Evolutionary conservation across 2,329 filamentous ascomycete genomes (phyloP), one percentile per base, ranked within the genome.

Genomic region (Chrysosporium keratinophilum): DNA sequence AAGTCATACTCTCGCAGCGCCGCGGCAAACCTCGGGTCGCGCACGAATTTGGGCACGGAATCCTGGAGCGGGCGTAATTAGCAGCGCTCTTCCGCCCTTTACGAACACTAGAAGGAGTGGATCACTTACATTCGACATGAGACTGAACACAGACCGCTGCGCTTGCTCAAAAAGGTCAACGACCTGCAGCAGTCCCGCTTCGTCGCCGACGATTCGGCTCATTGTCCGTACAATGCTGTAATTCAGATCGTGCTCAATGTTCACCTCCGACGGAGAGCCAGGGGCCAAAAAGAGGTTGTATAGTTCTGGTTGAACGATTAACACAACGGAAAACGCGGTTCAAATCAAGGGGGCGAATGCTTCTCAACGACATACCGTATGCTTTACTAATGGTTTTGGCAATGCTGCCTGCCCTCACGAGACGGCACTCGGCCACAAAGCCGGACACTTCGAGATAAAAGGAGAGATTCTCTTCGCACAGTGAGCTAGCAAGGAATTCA

Each of bases 281-380:
- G 91, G 91, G 0, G 91, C 91, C 60, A 97, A 73, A 74, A 96
- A 97, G 20, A 91, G 91, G 64, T 97, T 97, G 79, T 97, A 97
- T 59, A 95, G 23, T 28, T 28, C 23, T 28, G 23, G 23, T 28
- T 7, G 23, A 28, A n/a, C 7, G 23, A 7, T 28, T 28, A 28
- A 7, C 23, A 28, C n/a, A 28, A 28, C 23, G 23, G 23, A 28
- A n/a, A 28, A 28, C 23, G 23, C 23, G 23, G 23, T 28, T 28
- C 23, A 28, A n/a, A 28, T 28, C 23, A 28, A 28, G 23, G 23
- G 23, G 3, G 23, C 3, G 3, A 28, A 7, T 28, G 23, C 23
- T 28, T 28, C 23, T 28, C 3, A 28, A 28, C 3, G 23, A 28
- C 23, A 28, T 28, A 28, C 23, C 23, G 23, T 28, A 28, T 28